phyloP scores from a whole-genome alignment of 768 basidiomycete species.

The Suillus fuscotomentosus region DNA sequence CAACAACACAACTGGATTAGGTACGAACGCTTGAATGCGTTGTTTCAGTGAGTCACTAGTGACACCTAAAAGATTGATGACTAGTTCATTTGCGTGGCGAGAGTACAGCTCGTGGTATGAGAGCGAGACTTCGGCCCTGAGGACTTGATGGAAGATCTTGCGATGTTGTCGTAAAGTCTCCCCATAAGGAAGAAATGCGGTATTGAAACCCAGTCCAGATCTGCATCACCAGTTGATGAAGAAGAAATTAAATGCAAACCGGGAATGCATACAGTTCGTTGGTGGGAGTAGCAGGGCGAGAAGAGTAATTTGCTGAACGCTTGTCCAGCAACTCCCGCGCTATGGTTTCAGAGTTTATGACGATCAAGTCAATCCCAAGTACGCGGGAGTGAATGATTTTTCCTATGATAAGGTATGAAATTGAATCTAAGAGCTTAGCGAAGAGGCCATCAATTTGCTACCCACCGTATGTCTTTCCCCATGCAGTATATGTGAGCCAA shows the following conservation, averaged over 20 bases:
- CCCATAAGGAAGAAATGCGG: constrained; percentile 14
- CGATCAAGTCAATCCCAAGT: neutral
- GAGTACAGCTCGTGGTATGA: constrained; percentile 6
- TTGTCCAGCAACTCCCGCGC: neutral
- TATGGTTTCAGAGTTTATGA: constrained; percentile 2
- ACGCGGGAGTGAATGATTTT: neutral
- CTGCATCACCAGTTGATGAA: neutral
- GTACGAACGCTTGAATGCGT: constrained; percentile 12
- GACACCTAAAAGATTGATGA: neutral
- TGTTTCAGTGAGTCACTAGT: constrained; percentile 6
- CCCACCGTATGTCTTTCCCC: constrained; percentile 20
- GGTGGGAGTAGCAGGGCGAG: neutral
- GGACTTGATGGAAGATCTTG: constrained; percentile 9
- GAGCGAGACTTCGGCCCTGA: constrained; percentile 1
- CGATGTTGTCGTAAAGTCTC: constrained; percentile 12
- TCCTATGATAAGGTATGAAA: neutral
- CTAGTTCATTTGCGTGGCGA: neutral
- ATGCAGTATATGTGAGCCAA: constrained; percentile 20
- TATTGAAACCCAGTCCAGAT: constrained; percentile 12
- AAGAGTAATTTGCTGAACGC: constrained; percentile 1
- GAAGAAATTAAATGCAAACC: neutral
- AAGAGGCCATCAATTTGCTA: neutral
- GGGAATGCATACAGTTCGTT: neutral
- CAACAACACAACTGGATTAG: neutral
- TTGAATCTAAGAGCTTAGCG: neutral